These are phyloP conservation scores for Brassica carinata DNA, from an alignment of 345 rosid genomes.

Conservation along the genomic window DNA sequence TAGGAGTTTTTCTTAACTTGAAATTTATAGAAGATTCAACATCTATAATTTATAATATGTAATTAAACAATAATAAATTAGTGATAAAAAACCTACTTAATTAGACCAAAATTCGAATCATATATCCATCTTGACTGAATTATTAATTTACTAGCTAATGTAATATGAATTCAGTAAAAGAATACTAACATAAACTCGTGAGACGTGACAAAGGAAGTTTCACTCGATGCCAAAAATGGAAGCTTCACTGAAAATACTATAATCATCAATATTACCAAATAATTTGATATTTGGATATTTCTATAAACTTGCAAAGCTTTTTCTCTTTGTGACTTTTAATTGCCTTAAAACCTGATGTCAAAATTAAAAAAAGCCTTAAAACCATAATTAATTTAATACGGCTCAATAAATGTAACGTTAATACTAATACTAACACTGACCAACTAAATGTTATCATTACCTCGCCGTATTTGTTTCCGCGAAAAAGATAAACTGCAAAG, in stretches of 20 bases:
- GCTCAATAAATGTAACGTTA: conserved; percentile 1
- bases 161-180: not conserved
- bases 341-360: not conserved
- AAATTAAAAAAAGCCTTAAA: too few species aligned
- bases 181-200: not conserved
- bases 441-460: conserved; percentile 30
- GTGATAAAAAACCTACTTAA: not conserved
- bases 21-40: too few species aligned
- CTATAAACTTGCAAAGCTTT: not conserved
- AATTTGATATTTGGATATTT: not conserved
- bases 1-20: too few species aligned
- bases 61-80: not conserved
- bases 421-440: not conserved
- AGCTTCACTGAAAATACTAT: not conserved
- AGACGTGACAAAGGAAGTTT: not conserved
- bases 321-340: not conserved
- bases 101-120: not conserved
- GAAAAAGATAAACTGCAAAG: conserved; percentile 64
- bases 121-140: not conserved
- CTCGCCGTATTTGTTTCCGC: conserved; percentile 70
- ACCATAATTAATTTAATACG: not conserved
- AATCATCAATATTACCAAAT: conserved; percentile 6
- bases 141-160: not conserved
- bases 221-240: not conserved
- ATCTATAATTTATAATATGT: not conserved